Conservation (phyloP, 176 grass and related monocot species). For the Tillandsia fasciculata region DNA sequence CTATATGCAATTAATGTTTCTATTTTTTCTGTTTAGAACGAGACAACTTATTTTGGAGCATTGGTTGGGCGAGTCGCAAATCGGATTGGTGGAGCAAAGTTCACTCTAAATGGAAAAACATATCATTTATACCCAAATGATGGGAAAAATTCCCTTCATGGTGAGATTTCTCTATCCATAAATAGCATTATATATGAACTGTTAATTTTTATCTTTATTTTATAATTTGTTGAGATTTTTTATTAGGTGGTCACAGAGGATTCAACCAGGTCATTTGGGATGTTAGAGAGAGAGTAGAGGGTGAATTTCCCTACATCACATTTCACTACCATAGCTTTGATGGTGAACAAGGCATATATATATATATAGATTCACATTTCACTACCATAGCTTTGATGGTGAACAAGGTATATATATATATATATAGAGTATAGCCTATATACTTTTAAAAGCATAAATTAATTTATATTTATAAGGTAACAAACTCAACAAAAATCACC, state of each 20-base stretch:
- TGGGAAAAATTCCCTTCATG: conserved; percentile 71
- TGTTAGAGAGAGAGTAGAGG: conserved; percentile 44
- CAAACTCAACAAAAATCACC: too few relatives aligned
- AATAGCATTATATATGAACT: conserved; percentile 5
- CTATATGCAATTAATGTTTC: background rate
- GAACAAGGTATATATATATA: conserved; percentile 55
- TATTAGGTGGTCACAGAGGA: conserved; percentile 75
- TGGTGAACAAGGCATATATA: conserved; percentile 52
- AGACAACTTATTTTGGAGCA: conserved; percentile 71
- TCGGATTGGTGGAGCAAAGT: conserved; percentile 57
- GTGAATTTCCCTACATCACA: conserved; percentile 80
- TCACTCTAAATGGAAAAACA: conserved; percentile 28
- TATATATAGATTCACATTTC: conserved; percentile 77
- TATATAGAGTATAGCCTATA: too few relatives aligned
- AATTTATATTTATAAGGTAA: too few relatives aligned
- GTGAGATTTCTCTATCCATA: conserved; percentile 10
- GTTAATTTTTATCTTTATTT: conserved; percentile 1
- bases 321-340: conserved; percentile 78
- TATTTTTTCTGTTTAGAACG: conserved; percentile 28
- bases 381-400: conserved; percentile 80
- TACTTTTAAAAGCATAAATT: too few relatives aligned
- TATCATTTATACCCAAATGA: conserved; percentile 60
- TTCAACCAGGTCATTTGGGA: conserved; percentile 76
- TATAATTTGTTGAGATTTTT: background rate
- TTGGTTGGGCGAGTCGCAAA: conserved; percentile 83